Conservation (phyloP, 768 basidiomycete species). For the Hericium erinaceus region DNA sequence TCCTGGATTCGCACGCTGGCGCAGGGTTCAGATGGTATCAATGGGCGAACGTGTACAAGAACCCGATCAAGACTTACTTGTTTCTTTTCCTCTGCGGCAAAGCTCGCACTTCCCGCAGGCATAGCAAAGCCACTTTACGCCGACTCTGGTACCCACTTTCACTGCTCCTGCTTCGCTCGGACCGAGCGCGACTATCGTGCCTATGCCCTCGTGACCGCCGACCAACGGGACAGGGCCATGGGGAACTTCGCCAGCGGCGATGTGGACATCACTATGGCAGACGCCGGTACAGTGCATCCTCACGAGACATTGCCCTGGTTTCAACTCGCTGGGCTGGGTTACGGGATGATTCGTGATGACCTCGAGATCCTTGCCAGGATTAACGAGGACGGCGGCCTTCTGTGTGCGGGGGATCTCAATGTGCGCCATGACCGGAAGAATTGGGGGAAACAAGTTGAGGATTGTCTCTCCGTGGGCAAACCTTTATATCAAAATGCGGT, state of each 20-base stretch:
- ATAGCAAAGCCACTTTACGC: conserved; percentile 35
- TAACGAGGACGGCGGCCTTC: background rate
- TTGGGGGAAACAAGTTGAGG: background rate
- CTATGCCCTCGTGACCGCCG: conserved; percentile 2
- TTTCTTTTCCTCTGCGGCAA: conserved; percentile 30
- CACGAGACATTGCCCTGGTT: background rate
- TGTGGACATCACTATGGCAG: conserved; percentile 2
- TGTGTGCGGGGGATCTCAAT: background rate
- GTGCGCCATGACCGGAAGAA: background rate
- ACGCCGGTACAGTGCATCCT: conserved; percentile 1
- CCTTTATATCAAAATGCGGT: no score
- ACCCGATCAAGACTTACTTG: conserved; percentile 13
- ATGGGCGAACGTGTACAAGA: background rate
- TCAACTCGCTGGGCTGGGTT: background rate
- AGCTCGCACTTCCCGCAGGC: conserved; percentile 31
- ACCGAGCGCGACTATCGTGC: background rate
- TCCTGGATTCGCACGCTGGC: background rate
- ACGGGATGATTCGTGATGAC: background rate
- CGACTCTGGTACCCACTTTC: conserved; percentile 20
- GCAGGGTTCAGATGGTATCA: no score
- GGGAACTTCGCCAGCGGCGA: background rate
- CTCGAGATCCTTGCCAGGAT: background rate
- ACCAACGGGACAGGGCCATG: background rate
- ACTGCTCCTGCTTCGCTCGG: background rate
- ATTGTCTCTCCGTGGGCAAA: no score